Conservation (phyloP, 257 asterid species). For the Ilex asprella region DNA sequence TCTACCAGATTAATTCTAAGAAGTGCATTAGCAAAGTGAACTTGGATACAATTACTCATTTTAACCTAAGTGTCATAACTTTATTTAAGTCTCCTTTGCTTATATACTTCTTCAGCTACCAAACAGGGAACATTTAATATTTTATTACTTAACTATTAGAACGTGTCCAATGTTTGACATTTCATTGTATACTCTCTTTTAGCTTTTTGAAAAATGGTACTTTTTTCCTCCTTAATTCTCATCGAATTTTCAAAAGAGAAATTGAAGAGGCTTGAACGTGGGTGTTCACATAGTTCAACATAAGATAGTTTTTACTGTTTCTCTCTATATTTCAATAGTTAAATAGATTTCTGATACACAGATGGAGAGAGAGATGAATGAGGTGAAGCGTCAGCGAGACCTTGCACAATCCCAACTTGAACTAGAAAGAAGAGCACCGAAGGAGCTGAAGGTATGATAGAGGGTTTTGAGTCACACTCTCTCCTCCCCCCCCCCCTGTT, state of each 20-base stretch:
- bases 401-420: conserved; percentile 74
- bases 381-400: conserved; percentile 83
- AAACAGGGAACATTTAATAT: not conserved
- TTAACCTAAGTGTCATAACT: too few species aligned
- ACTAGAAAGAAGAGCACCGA: conserved; percentile 60
- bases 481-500: not conserved
- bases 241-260: not conserved
- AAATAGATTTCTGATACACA: conserved; percentile 25
- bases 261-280: not conserved
- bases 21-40: not conserved
- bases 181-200: too few species aligned
- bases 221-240: too few species aligned
- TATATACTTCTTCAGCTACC: not conserved
- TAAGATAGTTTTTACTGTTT: not conserved
- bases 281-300: not conserved
- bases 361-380: conserved; percentile 90
- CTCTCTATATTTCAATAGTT: not conserved
- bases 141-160: not conserved
- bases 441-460: conserved; percentile 56
- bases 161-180: not conserved
- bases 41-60: too few species aligned
- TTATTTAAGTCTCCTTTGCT: too few species aligned
- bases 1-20: not conserved
- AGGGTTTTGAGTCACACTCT: not conserved
- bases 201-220: too few species aligned